Evolutionary conservation across 352 stramenopile genomes (phyloP), one percentile per base, ranked within the genome.

Genomic region (Pythium periplocum): DNA sequence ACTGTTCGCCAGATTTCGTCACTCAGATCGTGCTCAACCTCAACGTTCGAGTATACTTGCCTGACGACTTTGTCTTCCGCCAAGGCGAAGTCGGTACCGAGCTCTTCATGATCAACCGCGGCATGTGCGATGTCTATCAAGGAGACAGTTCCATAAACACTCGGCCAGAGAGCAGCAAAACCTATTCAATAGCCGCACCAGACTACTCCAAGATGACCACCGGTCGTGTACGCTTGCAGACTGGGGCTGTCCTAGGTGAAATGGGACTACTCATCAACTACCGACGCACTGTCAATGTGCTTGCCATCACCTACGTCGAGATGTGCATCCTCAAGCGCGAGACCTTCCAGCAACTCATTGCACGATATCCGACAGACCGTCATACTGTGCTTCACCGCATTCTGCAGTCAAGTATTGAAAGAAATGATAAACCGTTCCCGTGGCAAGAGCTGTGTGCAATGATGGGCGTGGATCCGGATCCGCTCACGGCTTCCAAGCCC

Each of bases 91-190:
- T 86, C 0, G 75, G 69, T 38, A 64, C 69, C 31, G 68, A 89
- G 30, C 83, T 83, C 55, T 91, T 77, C 64, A 86, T 89, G 57
- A 69, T 91, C 9, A 84, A 89, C 42, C 71, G 73, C 0, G 81
- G 76, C 1, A 61, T 70, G 9, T 87, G 78, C 43, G 70, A 87
- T 26, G 17, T 26, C 17, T 26, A 26, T 26, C 17, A 26, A 26
- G 17, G 17, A 26, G 17, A 26, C 17, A 26, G 17, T 26, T 26
- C 17, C 17, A 26, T 26, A 26, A 26, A 26, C 17, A 26, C 17
- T n/a, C 55, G 17, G 17, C 17, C 17, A 26, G 17, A 26, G 17
- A 26, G 17, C 17, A 26, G 17, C 17, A 26, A 26, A 26, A 26
- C 17, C 17, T 0, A 26, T 26, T 26, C 17, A 26, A 26, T 26